Base-by-base conservation (phyloP, 192 early-diverging fungal species). In the Linnemannia elongata region DNA sequence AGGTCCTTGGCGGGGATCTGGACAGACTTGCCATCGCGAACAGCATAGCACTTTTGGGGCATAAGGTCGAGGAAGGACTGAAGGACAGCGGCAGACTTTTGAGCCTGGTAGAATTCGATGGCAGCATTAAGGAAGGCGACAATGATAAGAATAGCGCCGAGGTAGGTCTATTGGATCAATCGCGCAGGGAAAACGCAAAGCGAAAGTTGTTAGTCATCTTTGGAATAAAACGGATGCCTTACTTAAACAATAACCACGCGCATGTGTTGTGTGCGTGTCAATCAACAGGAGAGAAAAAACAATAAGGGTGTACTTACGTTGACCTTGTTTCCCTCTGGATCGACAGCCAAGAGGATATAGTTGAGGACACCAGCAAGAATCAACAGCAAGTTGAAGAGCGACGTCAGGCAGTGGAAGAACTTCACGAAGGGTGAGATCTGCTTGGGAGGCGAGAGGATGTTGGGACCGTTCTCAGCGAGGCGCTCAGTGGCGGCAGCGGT, bases 11-110 rank as follows among this genome's bases (percentile, higher is more conserved):
- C 96, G 44, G 92, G 88, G 38, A 96, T 89, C 60, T 96, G 92
- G 13, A 83, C 72, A 0, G 96, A 91, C 76, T 92, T 94, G 60
- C 93, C 93, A 24, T 96, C 96, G 68, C 98, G 96, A 54, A 98
- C 81, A 0, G 91, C 95, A 79, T 94, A 94, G 77, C 95, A 95
- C 81, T 97, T 95, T 55, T 93, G 90, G 1, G 98, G 97, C 52
- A 98, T 97, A 91, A 99, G 89, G 87, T 96, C 95, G 88, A 98
- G 84, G 91, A 99, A 96, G 9, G 97, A 97, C 47, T 97, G 96
- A 45, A 99, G 88, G 69, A 97, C 94, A 47, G 96, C 96, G 36
- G 94, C 93, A 42, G 95, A 94, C 89, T 99, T 99, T 88, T 95
- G 96, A 72, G 93, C 88, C 90, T 99, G 98, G 81, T 95, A 95